Percentiles rank a stretch among this genome's conserved stretches.
Conservation (phyloP, 208 protist species). For the Porcisia deanei region DNA sequence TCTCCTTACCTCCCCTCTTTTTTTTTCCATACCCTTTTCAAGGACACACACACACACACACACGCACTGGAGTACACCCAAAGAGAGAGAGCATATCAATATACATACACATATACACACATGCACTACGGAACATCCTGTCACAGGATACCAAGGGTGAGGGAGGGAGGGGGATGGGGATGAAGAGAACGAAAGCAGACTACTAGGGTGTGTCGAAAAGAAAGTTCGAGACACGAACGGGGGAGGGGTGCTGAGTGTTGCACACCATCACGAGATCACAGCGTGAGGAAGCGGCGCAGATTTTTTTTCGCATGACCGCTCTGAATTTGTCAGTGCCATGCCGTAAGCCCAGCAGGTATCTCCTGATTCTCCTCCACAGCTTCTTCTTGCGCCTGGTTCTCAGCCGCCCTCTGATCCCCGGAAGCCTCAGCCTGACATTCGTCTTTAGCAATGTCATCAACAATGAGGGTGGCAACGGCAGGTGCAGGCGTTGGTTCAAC, state of each 20-base stretch:
- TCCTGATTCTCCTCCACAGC: neutral
- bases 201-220: neutral
- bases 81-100: neutral
- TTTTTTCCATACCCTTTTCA: neutral
- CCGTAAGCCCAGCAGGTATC: neutral
- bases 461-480: neutral
- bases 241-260: neutral
- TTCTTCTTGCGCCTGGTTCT: neutral
- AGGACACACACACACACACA: neutral
- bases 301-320: neutral
- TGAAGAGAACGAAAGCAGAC: neutral
- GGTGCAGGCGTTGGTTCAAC: neutral
- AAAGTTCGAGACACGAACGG: neutral
- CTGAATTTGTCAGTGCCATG: neutral
- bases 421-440: neutral
- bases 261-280: neutral
- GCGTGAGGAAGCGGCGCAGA: neutral
- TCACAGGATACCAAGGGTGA: neutral
- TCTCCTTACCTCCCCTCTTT: too few relatives aligned
- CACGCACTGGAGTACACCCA: neutral
- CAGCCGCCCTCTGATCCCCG: neutral
- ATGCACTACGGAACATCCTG: neutral
- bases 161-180: neutral
- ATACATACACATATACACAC: neutral
- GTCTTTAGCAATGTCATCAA: neutral